Base-by-base conservation (phyloP, 768 basidiomycete genomes). In the Rhizopogon roseolus region DNA sequence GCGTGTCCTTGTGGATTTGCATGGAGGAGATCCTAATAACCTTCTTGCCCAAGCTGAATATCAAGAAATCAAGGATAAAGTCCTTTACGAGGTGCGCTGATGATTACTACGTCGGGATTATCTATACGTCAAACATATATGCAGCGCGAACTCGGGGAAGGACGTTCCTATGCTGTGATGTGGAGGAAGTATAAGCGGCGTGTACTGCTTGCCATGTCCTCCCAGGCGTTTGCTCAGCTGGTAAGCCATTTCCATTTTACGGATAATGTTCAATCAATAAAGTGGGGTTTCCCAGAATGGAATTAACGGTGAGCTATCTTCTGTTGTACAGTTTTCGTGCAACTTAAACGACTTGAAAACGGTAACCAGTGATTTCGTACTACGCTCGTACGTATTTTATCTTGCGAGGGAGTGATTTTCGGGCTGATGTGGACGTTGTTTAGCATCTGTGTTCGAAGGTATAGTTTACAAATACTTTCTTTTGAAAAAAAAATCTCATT, bases 361-460 rank as follows among this genome's bases (percentile, higher is more conserved):
- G 17, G 25, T 5, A 22, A 22, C 7, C 38, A 93, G 93, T 95
- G 40, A 95, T 97, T 14, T 93, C 92, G 1, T 96, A 95, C 68
- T 95, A 93, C 71, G 91, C 91, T 45, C 92, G 92, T 93, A 71
- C 74, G 91, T 9, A 48, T 66, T 22, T 59, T 3, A 41, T 34
- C 44, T 36, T 9, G 16, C 34, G 37, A 10, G 8, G 9, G 6
- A 36, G 46, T 19, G 40, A 49, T 49, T 29, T 19, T 42, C 53
- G 36, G 22, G 19, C 56, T 65, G 32, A 65, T 48, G n/a, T 48
- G 32, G 16, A 22, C 53, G 36, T 22, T 36, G 3, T 19, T 50
- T 41, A 93, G 88, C 91, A 22, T 80, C 90, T 38, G 93, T 98
- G 6, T 98, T 98, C 62, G 93, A 97, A 79, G 86, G 92, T 90